Conservation (phyloP, 768 basidiomycete genomes). For the Macrolepiota albuminosa region DNA sequence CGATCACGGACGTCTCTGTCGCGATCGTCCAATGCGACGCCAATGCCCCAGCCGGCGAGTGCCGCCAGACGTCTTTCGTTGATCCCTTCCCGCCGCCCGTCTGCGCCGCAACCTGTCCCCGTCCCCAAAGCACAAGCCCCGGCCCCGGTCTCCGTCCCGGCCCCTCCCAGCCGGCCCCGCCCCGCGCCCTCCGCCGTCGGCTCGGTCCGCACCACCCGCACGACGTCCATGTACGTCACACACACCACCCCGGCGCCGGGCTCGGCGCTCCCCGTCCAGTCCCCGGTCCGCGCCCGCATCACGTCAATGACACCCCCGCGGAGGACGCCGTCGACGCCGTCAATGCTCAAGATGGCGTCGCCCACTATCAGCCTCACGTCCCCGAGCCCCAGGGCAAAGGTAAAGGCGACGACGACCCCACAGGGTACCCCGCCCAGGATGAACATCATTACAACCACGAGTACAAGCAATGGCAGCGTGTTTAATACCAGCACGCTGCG, state of each 20-base stretch:
- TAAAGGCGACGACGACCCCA: constrained; percentile 24
- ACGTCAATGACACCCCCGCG: constrained; percentile 39
- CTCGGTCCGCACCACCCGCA: constrained; percentile 18
- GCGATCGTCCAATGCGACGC: constrained; percentile 50
- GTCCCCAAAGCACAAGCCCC: neutral
- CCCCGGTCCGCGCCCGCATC: constrained; percentile 29
- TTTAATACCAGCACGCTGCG: neutral
- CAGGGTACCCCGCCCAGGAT: constrained; percentile 26
- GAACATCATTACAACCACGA: neutral
- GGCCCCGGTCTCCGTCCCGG: neutral
- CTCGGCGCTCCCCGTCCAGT: constrained; percentile 2
- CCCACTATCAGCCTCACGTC: constrained; percentile 36
- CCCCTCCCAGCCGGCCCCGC: constrained; percentile 13
- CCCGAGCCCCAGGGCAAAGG: constrained; percentile 33
- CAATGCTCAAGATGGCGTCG: constrained; percentile 23
- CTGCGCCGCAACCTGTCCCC: constrained; percentile 26
- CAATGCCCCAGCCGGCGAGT: constrained; percentile 32
- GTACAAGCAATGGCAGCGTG: neutral
- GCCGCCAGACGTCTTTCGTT: constrained; percentile 8
- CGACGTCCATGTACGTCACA: constrained; percentile 15
- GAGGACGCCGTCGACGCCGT: constrained; percentile 19
- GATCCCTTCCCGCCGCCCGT: constrained; percentile 31
- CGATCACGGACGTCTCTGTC: constrained; percentile 40
- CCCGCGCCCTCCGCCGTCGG: constrained; percentile 25
- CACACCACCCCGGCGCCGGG: neutral